A percentile compares a stretch with the other conserved stretches of the same genome.
Conservation (phyloP, 768 basidiomycete genomes). For the Antrodiella citrinella region DNA sequence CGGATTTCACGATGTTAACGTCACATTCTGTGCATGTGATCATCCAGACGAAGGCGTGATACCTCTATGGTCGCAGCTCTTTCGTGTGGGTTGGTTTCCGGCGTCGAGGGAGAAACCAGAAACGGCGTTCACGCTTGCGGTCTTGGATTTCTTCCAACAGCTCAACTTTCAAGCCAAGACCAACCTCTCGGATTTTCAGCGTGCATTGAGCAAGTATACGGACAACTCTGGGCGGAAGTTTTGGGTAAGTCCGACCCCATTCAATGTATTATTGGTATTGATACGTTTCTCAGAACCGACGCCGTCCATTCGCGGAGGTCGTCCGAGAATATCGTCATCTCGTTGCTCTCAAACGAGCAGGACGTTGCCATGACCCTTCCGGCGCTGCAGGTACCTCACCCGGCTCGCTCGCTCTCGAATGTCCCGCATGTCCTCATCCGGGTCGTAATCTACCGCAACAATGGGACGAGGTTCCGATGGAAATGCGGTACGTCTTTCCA, state of each 20-base stretch:
- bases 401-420: constrained; percentile 14
- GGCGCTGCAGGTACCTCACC: constrained; percentile 7
- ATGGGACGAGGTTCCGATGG: constrained; percentile 10
- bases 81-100: constrained; percentile 4
- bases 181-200: constrained; percentile 5
- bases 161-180: constrained; percentile 6
- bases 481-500: constrained; percentile 13
- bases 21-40: constrained; percentile 20
- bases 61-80: constrained; percentile 11
- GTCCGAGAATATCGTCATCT: constrained; percentile 15
- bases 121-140: not conserved
- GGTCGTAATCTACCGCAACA: constrained; percentile 13
- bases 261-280: not conserved
- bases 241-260: not conserved
- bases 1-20: constrained; percentile 18
- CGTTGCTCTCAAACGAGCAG: constrained; percentile 14
- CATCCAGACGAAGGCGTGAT: not conserved
- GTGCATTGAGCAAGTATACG: not conserved
- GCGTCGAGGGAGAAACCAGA: not conserved
- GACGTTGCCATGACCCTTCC: constrained; percentile 13
- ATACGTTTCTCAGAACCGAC: not conserved
- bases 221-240: not conserved
- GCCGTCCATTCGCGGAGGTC: not conserved
- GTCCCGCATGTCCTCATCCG: constrained; percentile 20
- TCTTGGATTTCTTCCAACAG: constrained; percentile 2